Evolutionary conservation across 1,139 yeast genomes (phyloP).

Genomic region (Debaryomycetaceae sp.): DNA sequence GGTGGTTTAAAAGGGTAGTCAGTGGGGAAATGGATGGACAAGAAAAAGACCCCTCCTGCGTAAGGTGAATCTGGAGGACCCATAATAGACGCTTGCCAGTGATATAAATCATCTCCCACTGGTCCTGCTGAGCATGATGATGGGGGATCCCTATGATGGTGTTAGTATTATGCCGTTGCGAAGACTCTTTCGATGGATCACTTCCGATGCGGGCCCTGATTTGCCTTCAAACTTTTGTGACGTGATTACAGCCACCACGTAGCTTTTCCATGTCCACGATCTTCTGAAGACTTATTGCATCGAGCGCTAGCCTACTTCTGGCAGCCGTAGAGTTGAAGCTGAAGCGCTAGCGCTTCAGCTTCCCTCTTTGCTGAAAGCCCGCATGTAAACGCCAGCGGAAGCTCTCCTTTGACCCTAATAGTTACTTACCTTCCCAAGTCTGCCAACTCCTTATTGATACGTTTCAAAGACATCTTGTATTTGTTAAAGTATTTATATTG

Average conservation of each 20-base stretch:
- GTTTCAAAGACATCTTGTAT: slow-evolving; percentile 72
- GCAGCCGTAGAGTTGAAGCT: too few relatives aligned
- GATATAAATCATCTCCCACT: slow-evolving; percentile 91
- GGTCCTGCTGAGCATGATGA: slow-evolving; percentile 99
- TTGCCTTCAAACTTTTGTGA: not conserved
- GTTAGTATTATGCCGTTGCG: slow-evolving; percentile 29
- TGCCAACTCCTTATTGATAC: slow-evolving; percentile 92
- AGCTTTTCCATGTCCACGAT: not conserved
- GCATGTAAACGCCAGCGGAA: not conserved
- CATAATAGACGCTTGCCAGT: slow-evolving; percentile 97
- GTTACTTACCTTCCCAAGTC: slow-evolving; percentile 86
- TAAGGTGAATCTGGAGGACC: slow-evolving; percentile 94
- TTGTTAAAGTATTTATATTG: slow-evolving; percentile 1
- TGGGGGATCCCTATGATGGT: slow-evolving; percentile 80
- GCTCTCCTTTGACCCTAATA: not conserved
- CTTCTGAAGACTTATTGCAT: too few relatives aligned
- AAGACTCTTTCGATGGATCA: not conserved
- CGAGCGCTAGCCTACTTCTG: too few relatives aligned
- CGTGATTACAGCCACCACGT: not conserved
- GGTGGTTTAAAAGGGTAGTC: slow-evolving; percentile 96
- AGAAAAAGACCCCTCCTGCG: slow-evolving; percentile 90
- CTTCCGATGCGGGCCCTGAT: not conserved
- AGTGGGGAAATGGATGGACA: slow-evolving; percentile 90
- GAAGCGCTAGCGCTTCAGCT: not conserved
- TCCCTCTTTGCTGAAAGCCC: not conserved